Evolutionary conservation across 2,329 filamentous ascomycete genomes (phyloP), one percentile per base, ranked within the genome.

Genomic region (Fusarium penzigii): DNA sequence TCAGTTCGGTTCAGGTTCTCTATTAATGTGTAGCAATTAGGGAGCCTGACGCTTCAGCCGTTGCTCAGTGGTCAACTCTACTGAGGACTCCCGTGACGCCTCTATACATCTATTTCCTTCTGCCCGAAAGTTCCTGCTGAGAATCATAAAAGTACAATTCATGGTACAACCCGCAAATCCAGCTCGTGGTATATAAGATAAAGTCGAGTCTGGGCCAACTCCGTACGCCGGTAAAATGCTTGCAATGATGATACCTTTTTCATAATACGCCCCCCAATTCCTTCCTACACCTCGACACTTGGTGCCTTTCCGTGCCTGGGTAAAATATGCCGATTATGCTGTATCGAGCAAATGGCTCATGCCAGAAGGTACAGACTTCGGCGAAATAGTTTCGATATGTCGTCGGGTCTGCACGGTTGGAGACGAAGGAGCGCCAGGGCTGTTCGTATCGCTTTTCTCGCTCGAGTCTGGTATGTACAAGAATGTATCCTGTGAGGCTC

Each of bases 361-460:
- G 29, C 68, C 70, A 14, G 66, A 67, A 5, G 77, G 78, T 17
- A 74, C 61, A 4, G 71, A 73, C 29, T 65, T 70, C 7, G 77
- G 75, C 25, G 76, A 78, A 38, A 79, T 77, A 6, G 76, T 78
- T 17, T 72, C 59, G 34, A 61, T 39, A 29, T 55, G 52, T 20
- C 53, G 67, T 34, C 55, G 48, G 4, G 41, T 52, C 10, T 50
- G 32, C 38, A 48, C 44, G 8, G 48, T 53, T 5, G 66, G 64
- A 20, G 62, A 64, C 17, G 65, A 59, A 29, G 59, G 55, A 43
- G 34, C 40, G 10, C 29, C 32, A n/a, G 55, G 48, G 40, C 32
- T 53, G 17, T 39, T 38, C 14, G 53, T 36, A 20, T 53, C 46
- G 17, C 39, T 25, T 39, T 49, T 51, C 11, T 59, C 52, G 44